A percentile compares a stretch with the other conserved stretches of the same genome.
phyloP scores from a whole-genome alignment of 2,329 filamentous ascomycete species.

The Fusarium keratoplasticum region DNA sequence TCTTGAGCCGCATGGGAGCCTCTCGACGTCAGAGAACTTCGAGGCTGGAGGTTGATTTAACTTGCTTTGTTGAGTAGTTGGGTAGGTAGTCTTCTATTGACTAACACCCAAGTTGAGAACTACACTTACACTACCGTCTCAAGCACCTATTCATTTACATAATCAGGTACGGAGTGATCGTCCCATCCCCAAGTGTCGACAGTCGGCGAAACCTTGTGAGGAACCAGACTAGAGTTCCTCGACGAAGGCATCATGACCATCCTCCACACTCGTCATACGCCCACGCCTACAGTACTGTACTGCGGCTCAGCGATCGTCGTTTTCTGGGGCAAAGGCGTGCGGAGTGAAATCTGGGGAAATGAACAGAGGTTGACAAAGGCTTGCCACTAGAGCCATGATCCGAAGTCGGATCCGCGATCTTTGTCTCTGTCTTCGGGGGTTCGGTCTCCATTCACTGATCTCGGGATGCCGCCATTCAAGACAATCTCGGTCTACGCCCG shows the following conservation, averaged over 20 bases:
- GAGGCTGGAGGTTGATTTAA: neutral
- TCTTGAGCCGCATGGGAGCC: slow-evolving; percentile 5
- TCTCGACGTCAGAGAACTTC: slow-evolving; percentile 4
- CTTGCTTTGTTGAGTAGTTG: neutral
- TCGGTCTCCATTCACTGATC: slow-evolving; percentile 7
- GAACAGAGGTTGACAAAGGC: neutral
- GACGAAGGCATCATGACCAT: slow-evolving; percentile 26
- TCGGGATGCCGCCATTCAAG: slow-evolving; percentile 21
- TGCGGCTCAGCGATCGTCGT: slow-evolving; percentile 16
- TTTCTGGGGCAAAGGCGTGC: slow-evolving; percentile 36
- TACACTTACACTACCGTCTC: neutral
- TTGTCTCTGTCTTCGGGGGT: slow-evolving; percentile 1
- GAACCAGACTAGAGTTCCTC: slow-evolving; percentile 7
- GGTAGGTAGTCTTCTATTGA: neutral
- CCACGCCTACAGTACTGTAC: slow-evolving; percentile 14
- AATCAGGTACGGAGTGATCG: neutral
- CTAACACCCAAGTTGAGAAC: neutral
- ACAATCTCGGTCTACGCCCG: slow-evolving; percentile 16
- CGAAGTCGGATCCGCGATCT: slow-evolving; percentile 32
- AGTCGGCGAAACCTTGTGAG: slow-evolving; percentile 18
- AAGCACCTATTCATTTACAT: neutral
- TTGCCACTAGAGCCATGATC: slow-evolving; percentile 7
- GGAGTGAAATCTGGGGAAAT: slow-evolving; percentile 31
- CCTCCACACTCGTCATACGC: slow-evolving; percentile 9
- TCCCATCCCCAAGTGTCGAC: neutral